Percentiles rank a stretch among this genome's conserved stretches.
phyloP scores from a whole-genome alignment of 2,329 filamentous ascomycete genomes.

The Balansia obtecta region DNA sequence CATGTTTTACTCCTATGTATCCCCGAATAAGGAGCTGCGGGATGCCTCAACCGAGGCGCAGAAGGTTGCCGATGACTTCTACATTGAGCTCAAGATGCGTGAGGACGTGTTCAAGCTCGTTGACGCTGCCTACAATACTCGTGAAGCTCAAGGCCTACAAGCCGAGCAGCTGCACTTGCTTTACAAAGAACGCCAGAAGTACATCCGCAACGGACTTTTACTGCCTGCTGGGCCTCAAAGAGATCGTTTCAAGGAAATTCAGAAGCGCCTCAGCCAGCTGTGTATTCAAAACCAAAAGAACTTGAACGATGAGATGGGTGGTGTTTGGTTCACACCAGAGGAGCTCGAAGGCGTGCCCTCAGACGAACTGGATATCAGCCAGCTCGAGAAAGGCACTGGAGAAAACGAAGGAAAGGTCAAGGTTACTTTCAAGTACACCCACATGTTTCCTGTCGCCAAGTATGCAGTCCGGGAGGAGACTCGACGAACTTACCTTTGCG shows the following conservation, averaged over 20 bases:
- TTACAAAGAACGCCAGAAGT: slow-evolving; percentile 66
- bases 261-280: slow-evolving; percentile 64
- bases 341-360: slow-evolving; percentile 64
- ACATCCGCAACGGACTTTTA: slow-evolving; percentile 63
- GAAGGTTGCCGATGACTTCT: slow-evolving; percentile 63
- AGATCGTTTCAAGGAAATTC: slow-evolving; percentile 77
- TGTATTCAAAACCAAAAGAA: slow-evolving; percentile 68
- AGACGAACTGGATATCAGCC: slow-evolving; percentile 51
- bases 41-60: slow-evolving; percentile 68
- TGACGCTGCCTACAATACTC: slow-evolving; percentile 41
- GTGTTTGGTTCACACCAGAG: slow-evolving; percentile 62
- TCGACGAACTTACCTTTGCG: slow-evolving; percentile 34
- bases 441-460: slow-evolving; percentile 66
- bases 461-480: slow-evolving; percentile 61
- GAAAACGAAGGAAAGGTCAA: slow-evolving; percentile 63
- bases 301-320: slow-evolving; percentile 72
- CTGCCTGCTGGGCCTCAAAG: slow-evolving; percentile 57
- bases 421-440: slow-evolving; percentile 74
- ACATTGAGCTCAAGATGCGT: slow-evolving; percentile 68
- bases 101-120: slow-evolving; percentile 66
- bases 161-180: slow-evolving; percentile 59
- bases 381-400: slow-evolving; percentile 57
- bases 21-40: slow-evolving; percentile 52
- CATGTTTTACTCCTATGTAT: slow-evolving; percentile 72
- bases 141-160: slow-evolving; percentile 44